phyloP scores from a whole-genome alignment of 495 filamentous ascomycete species.

The Penicillium desertorum region DNA sequence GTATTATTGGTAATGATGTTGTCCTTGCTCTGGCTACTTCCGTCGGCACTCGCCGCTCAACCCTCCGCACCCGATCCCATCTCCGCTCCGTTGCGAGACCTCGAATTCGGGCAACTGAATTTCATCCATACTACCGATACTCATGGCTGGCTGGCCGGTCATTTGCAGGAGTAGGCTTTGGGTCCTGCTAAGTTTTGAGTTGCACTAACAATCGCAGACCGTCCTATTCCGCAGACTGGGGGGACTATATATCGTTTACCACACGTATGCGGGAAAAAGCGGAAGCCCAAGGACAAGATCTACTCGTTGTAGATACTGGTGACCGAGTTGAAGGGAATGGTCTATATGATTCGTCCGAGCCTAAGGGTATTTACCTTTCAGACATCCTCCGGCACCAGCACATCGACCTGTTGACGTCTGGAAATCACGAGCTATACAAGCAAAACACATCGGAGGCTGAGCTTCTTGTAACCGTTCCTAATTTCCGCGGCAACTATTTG shows the following conservation, averaged over 20 bases:
- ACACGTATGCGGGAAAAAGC: constrained; percentile 74
- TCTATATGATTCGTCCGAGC: constrained; percentile 86
- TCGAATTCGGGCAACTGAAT: constrained; percentile 90
- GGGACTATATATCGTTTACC: constrained; percentile 94
- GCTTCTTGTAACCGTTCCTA: constrained; percentile 72
- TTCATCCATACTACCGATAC: constrained; percentile 93
- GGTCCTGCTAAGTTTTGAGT: constrained; percentile 14
- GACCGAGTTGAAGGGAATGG: constrained; percentile 95
- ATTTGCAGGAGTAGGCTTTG: constrained; percentile 74
- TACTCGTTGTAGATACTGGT: constrained; percentile 89
- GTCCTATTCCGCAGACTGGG: constrained; percentile 94
- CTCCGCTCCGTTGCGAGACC: constrained; percentile 73
- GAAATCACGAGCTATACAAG: constrained; percentile 96
- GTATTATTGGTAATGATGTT: constrained; percentile 15
- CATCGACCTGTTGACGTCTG: constrained; percentile 82
- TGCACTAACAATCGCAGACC: constrained; percentile 51
- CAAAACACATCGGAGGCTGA: constrained; percentile 72
- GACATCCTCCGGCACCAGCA: constrained; percentile 79
- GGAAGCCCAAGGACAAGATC: constrained; percentile 73
- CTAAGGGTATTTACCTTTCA: constrained; percentile 83
- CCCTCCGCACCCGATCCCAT: constrained; percentile 78
- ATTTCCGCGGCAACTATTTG: constrained; percentile 72
- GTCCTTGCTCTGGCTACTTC: constrained; percentile 25
- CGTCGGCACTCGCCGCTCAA: constrained; percentile 58
- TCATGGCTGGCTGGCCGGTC: constrained; percentile 93